Base-by-base conservation (phyloP, 2,329 filamentous ascomycete genomes). In the Aspergillus texensis region DNA sequence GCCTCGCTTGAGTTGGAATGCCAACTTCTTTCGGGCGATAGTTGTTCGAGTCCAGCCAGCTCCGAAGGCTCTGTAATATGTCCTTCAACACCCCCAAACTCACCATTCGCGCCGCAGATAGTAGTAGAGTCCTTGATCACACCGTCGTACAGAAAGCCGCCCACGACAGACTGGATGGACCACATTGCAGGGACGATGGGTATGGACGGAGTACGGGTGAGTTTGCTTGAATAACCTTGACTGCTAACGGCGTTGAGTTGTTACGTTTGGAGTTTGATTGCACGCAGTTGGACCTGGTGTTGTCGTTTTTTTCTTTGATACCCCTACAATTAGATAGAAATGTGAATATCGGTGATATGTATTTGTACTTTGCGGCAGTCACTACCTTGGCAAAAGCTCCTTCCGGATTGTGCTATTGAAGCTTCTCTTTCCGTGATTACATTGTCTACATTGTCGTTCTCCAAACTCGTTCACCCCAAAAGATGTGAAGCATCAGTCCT, bases 111-210 rank as follows among this genome's bases (percentile, higher is more conserved):
- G 26, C 56, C 65, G 5, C 45, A 43, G 28, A 46, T 72, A 21
- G 57, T 67, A 24, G 60, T 72, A 5, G 58, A 65, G 48, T 71
- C 70, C 0, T 52, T 66, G 50, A 67, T 71, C 46, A 67, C 65
- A 2, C 63, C 67, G 2, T 63, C 66, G 3, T 63, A 61, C 2
- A 63, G 61, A 19, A 62, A 69, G 24, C 62, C 68, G 9, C 64
- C 67, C 0, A 70, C 66, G 2, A 67, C 68, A 1, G 65, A 71
- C 53, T 71, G 70, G 71, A 71, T 72, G 71, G 71, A 72, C 34
- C 68, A 64, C 16, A 62, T 72, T 43, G 60, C 66, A 16, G 66
- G 63, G 16, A 70, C 70, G 2, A 71, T 71, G 70, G 71, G 71
- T 2, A 58, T 72, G 60, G 70, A 68, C 46, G 70, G 67, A 4